Evolutionary conservation across 2,329 filamentous ascomycete genomes (phyloP).

Genomic region (Claviceps quebecensis): DNA sequence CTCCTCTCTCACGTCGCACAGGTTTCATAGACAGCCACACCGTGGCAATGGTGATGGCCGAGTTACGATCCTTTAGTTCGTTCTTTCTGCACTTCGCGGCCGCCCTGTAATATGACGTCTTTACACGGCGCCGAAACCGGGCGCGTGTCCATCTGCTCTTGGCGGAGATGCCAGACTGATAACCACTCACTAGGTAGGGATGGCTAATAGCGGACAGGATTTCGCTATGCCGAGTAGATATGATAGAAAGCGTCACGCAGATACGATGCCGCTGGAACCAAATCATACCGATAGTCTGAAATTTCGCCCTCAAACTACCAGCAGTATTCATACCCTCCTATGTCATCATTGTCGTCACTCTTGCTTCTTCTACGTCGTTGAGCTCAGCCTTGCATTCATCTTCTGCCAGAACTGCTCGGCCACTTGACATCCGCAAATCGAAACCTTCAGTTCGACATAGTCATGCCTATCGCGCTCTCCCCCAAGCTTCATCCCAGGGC

Average conservation of each 20-base stretch:
- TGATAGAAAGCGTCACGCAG: background rate
- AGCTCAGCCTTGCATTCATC: background rate
- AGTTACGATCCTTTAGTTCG: background rate
- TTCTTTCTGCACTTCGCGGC: background rate
- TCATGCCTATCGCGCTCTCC: constrained; percentile 35
- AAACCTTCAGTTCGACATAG: constrained; percentile 5
- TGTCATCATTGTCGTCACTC: background rate
- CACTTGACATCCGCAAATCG: background rate
- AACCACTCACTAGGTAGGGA: background rate
- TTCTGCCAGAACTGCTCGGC: background rate
- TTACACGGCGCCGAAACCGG: background rate
- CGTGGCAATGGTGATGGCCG: too few species aligned
- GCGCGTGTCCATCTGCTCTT: background rate
- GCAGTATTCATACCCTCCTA: background rate
- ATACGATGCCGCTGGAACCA: background rate
- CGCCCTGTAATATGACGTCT: background rate
- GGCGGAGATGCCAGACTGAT: background rate
- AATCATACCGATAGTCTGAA: background rate
- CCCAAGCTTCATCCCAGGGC: constrained; percentile 16
- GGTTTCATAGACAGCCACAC: too few species aligned
- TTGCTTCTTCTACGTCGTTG: too few species aligned
- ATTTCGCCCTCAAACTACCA: background rate
- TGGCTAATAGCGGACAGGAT: background rate
- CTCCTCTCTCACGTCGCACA: background rate
- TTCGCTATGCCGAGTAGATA: background rate